A percentile compares a stretch with the other conserved stretches of the same genome.
Evolutionary conservation across 345 rosid species (phyloP).

Genomic region (Sisymbrium altissimum): DNA sequence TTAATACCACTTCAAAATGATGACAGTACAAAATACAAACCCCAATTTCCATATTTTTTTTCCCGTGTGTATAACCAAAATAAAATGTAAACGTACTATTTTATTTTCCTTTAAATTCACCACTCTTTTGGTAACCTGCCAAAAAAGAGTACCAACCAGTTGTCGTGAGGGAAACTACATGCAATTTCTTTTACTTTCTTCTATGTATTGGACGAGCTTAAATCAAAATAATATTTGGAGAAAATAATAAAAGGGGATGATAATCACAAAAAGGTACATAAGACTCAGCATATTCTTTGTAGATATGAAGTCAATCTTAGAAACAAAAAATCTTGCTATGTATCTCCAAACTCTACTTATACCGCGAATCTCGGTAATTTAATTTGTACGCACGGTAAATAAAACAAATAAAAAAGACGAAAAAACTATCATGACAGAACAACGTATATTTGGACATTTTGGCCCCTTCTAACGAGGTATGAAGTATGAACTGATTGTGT

Average conservation of each 20-base stretch:
- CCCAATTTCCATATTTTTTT: background rate
- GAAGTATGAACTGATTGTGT: background rate
- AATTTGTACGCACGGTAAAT: background rate
- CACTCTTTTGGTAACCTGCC: conserved; percentile 2
- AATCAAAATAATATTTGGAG: background rate
- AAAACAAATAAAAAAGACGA: background rate
- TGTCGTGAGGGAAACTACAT: no score
- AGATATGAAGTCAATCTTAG: background rate
- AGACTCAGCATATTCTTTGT: background rate
- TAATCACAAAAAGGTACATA: background rate
- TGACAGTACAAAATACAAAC: background rate
- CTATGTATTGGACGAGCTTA: background rate
- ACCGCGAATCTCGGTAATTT: background rate
- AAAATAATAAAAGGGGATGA: background rate
- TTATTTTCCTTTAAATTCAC: background rate
- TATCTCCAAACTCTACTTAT: background rate
- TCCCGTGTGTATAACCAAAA: background rate
- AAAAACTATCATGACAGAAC: background rate
- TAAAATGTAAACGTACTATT: background rate
- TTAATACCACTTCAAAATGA: background rate
- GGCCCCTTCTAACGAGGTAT: background rate
- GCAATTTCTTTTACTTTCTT: no score
- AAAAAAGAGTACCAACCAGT: conserved; percentile 9
- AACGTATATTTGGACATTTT: background rate
- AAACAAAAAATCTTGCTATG: background rate